A percentile compares a stretch with the other conserved stretches of the same genome.
Evolutionary conservation across 2,329 filamentous ascomycete genomes (phyloP).

Genomic region (Penicillium polonicum): DNA sequence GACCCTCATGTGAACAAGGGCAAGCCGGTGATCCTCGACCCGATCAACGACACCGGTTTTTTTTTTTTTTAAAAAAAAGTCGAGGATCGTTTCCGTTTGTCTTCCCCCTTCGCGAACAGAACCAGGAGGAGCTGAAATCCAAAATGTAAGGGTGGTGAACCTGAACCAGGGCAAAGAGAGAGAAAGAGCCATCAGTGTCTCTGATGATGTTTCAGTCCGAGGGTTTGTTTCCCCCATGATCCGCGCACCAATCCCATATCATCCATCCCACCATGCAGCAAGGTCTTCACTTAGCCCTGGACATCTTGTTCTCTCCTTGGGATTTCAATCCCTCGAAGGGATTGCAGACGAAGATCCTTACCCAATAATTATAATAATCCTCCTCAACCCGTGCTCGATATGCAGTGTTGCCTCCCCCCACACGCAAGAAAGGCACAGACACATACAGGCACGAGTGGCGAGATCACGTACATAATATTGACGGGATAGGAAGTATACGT

Average conservation of each 20-base stretch:
- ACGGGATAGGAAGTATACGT: background rate
- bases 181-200: background rate
- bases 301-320: background rate
- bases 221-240: background rate
- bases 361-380: conserved; percentile 4
- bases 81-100: conserved; percentile 4
- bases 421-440: conserved; percentile 4
- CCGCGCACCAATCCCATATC: conserved; percentile 1
- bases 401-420: conserved; percentile 3
- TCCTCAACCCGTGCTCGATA: conserved; percentile 8
- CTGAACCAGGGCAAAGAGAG: background rate
- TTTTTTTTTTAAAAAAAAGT: background rate
- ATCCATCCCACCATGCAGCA: background rate
- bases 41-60: background rate
- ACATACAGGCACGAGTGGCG: conserved; percentile 9
- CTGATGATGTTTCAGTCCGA: conserved; percentile 8
- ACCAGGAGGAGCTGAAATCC: background rate
- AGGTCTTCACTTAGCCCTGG: conserved; percentile 2
- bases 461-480: conserved; percentile 7
- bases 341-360: background rate
- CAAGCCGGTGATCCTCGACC: background rate
- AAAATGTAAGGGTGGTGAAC: conserved; percentile 10
- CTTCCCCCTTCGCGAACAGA: background rate
- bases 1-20: background rate
- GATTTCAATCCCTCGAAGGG: background rate